A percentile compares a stretch with the other conserved stretches of the same genome.
Conservation (phyloP, 768 basidiomycete genomes). For the Lyophyllum semitale region DNA sequence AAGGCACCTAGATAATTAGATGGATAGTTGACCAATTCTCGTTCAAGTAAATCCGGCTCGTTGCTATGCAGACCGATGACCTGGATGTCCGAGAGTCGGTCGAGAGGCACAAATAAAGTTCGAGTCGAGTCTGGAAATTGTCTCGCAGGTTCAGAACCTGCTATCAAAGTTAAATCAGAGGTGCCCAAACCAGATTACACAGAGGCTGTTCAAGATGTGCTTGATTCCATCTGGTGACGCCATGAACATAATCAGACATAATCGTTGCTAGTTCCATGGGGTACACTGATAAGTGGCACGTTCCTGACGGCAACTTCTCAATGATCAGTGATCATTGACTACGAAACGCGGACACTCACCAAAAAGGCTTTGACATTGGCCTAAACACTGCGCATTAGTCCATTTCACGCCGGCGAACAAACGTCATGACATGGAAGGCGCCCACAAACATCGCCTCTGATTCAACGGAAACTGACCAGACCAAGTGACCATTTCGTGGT, state of each 20-base stretch:
- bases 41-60: neutral
- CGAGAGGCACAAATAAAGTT: too few species aligned
- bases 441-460: too few species aligned
- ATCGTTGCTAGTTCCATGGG: neutral
- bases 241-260: neutral
- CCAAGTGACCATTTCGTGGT: too few species aligned
- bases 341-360: neutral
- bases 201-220: neutral
- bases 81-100: neutral
- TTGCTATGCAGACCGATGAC: neutral
- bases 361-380: neutral
- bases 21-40: neutral
- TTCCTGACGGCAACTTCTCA: too few species aligned
- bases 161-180: neutral
- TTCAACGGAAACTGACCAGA: too few species aligned
- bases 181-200: neutral
- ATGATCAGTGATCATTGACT: too few species aligned
- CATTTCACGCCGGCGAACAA: too few species aligned
- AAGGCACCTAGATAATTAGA: too few species aligned
- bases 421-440: too few species aligned
- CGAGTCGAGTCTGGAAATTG: too few species aligned
- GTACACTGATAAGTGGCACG: too few species aligned
- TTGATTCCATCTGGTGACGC: neutral
- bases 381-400: too few species aligned
- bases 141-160: neutral